A percentile compares a stretch with the other conserved stretches of the same genome.
Conservation (phyloP, 306 rosid genomes). For the Cicer arietinum region DNA sequence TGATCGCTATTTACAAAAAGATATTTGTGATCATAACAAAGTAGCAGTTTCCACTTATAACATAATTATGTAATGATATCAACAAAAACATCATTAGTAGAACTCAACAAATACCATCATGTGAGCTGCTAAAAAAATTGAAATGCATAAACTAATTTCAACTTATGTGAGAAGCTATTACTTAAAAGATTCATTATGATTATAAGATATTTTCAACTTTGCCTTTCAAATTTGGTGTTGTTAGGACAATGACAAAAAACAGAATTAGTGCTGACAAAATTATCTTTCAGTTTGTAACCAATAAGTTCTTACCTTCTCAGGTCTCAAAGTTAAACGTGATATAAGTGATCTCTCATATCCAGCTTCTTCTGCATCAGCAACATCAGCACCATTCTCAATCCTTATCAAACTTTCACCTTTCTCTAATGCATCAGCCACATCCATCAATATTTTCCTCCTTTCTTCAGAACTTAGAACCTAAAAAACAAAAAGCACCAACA, state of each 20-base stretch:
- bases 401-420: constrained; percentile 59
- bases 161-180: not conserved
- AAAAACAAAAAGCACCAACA: constrained; percentile 27
- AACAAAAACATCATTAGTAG: too few relatives aligned
- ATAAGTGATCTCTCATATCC: constrained; percentile 74
- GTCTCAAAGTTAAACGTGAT: constrained; percentile 77
- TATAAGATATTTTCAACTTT: not conserved
- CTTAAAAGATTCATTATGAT: not conserved
- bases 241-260: constrained; percentile 36
- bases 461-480: constrained; percentile 65
- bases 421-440: constrained; percentile 76
- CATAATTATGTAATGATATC: not conserved
- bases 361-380: constrained; percentile 65
- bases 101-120: too few relatives aligned
- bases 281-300: constrained; percentile 27
- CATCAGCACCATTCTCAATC: constrained; percentile 71
- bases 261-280: not conserved
- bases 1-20: not conserved
- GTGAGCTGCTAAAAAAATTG: not conserved
- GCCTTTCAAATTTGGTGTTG: not conserved
- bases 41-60: not conserved
- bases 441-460: constrained; percentile 72
- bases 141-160: not conserved
- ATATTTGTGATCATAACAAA: not conserved
- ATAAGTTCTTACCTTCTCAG: constrained; percentile 69